phyloP scores from a whole-genome alignment of 441 rosid species.

The Hura crepitans region DNA sequence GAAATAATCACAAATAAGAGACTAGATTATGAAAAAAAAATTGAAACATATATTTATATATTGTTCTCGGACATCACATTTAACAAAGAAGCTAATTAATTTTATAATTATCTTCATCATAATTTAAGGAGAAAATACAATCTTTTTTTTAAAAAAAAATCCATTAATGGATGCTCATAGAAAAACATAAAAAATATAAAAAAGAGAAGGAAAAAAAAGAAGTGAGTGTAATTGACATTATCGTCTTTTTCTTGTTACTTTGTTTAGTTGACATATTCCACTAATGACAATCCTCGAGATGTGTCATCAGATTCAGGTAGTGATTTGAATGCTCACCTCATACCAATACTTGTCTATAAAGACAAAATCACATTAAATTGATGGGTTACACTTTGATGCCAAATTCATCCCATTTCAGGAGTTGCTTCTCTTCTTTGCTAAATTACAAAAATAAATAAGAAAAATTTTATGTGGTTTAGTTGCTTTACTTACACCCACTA shows the following conservation, averaged over 20 bases:
- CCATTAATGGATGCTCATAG: too few relatives aligned
- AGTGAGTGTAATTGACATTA: not conserved
- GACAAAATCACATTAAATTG: slow-evolving; percentile 1
- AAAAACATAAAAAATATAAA: too few relatives aligned
- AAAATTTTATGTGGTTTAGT: not conserved
- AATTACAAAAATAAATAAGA: not conserved
- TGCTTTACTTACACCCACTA: not conserved
- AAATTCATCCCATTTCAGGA: slow-evolving; percentile 9
- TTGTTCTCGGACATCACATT: too few relatives aligned
- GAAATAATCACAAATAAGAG: too few relatives aligned
- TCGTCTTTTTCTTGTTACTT: not conserved
- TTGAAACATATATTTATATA: too few relatives aligned
- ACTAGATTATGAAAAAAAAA: too few relatives aligned
- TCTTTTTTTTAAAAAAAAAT: too few relatives aligned
- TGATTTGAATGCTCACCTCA: not conserved
- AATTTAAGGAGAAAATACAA: too few relatives aligned
- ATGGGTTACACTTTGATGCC: slow-evolving; percentile 2
- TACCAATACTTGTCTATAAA: not conserved
- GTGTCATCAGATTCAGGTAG: slow-evolving; percentile 4
- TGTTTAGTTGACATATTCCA: slow-evolving; percentile 11
- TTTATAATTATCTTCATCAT: too few relatives aligned
- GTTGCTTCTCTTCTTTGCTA: not conserved
- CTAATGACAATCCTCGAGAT: not conserved
- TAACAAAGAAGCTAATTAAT: too few relatives aligned
- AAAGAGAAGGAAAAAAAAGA: not conserved